phyloP scores from a whole-genome alignment of 257 asterid genomes.

The Nicotiana noctiflora region DNA sequence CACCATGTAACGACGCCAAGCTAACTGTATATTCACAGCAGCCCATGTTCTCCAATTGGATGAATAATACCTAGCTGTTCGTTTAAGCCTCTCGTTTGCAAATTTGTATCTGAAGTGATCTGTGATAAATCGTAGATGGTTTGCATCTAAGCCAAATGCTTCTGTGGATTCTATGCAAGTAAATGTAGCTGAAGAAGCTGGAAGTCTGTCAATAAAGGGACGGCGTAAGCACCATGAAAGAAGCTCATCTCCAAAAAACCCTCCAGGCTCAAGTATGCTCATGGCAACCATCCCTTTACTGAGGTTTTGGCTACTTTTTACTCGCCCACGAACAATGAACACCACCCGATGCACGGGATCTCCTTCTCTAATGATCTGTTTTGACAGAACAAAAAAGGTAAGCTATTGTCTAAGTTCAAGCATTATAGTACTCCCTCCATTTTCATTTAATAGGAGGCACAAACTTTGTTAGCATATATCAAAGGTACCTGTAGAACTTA shows the following conservation, averaged over 20 bases:
- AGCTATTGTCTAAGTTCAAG: neutral
- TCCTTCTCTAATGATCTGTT: slow-evolving; percentile 86
- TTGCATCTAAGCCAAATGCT: slow-evolving; percentile 64
- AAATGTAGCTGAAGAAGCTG: slow-evolving; percentile 84
- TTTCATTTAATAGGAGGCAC: too few species aligned
- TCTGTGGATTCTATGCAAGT: slow-evolving; percentile 64
- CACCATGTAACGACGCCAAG: slow-evolving; percentile 59
- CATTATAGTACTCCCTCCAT: neutral
- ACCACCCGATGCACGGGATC: slow-evolving; percentile 75
- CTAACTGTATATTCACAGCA: slow-evolving; percentile 77
- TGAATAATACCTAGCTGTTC: slow-evolving; percentile 64
- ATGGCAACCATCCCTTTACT: slow-evolving; percentile 72
- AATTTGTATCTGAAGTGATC: slow-evolving; percentile 86
- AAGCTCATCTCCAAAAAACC: slow-evolving; percentile 86
- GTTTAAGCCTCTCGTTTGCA: slow-evolving; percentile 61
- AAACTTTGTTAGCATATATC: too few species aligned
- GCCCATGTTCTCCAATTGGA: slow-evolving; percentile 98
- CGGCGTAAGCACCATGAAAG: slow-evolving; percentile 94
- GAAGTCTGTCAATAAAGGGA: slow-evolving; percentile 72
- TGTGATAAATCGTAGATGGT: slow-evolving; percentile 57
- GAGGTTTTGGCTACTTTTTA: slow-evolving; percentile 62
- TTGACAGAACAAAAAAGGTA: neutral
- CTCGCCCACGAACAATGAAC: slow-evolving; percentile 71
- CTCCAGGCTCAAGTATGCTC: slow-evolving; percentile 61
- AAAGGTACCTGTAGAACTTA: neutral